A percentile compares a stretch with the other conserved stretches of the same genome.
phyloP scores from a whole-genome alignment of 306 rosid genomes.

The Alnus rubra region DNA sequence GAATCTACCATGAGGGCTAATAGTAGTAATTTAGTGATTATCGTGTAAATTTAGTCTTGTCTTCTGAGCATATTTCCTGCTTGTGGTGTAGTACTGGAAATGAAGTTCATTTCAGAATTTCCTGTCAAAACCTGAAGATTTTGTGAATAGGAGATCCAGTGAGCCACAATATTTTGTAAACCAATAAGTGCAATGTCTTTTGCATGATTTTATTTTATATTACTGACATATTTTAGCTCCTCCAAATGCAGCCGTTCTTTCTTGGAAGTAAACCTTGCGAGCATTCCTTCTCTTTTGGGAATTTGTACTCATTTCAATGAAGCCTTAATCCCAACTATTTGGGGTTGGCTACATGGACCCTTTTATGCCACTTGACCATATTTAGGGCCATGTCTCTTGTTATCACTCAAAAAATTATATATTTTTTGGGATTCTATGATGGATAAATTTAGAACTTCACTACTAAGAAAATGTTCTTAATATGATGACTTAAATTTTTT shows the following conservation, averaged over 20 bases:
- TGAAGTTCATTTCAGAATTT: not conserved
- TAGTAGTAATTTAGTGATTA: not conserved
- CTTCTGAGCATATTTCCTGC: not conserved
- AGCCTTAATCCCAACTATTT: not conserved
- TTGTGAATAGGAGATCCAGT: not conserved
- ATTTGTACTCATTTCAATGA: too few species aligned
- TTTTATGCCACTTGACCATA: not conserved
- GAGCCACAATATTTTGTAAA: not conserved
- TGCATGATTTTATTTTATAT: not conserved
- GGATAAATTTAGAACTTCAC: not conserved
- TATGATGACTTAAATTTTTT: not conserved
- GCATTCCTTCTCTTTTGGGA: not conserved
- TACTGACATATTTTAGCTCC: conserved; percentile 1
- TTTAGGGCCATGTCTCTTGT: not conserved
- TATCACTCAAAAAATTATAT: not conserved
- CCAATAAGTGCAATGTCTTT: not conserved
- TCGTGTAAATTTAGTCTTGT: not conserved
- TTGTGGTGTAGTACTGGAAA: not conserved
- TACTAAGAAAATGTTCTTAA: not conserved
- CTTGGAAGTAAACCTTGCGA: not conserved
- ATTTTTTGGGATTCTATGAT: not conserved
- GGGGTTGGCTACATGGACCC: not conserved
- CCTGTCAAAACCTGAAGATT: conserved; percentile 1
- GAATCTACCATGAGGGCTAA: not conserved
- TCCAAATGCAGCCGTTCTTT: not conserved